Conservation (phyloP, 441 rosid species). For the Gossypium gossypioides region DNA sequence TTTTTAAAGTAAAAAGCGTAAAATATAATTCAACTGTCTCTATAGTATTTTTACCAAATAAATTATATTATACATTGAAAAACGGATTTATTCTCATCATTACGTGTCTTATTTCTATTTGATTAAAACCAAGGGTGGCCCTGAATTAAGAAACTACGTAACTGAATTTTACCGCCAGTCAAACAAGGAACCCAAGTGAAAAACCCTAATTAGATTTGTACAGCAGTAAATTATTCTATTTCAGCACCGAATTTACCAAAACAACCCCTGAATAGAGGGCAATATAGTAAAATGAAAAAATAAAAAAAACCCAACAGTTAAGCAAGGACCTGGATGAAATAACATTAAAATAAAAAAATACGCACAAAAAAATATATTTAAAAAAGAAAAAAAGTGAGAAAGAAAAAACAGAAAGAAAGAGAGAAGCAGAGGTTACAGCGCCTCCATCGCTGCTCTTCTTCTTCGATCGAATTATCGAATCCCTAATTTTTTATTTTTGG, state of each 20-base stretch:
- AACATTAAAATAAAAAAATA: not conserved
- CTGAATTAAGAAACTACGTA: not conserved
- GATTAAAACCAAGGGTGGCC: not conserved
- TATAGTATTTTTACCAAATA: too few species aligned
- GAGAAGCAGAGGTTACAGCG: slow-evolving; percentile 14
- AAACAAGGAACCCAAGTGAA: not conserved
- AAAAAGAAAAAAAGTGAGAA: not conserved
- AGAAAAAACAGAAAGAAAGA: slow-evolving; percentile 2
- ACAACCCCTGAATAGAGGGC: not conserved
- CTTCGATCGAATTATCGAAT: slow-evolving; percentile 11
- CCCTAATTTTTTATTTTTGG: slow-evolving; percentile 11
- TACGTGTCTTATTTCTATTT: not conserved
- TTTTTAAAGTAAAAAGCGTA: too few species aligned
- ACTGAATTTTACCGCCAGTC: not conserved
- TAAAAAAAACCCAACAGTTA: not conserved
- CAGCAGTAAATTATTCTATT: not conserved
- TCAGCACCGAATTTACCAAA: not conserved
- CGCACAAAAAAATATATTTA: not conserved
- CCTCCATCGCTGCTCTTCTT: slow-evolving; percentile 24
- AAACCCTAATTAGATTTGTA: not conserved
- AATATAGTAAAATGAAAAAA: not conserved
- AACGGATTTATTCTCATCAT: not conserved
- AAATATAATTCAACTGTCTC: accelerated
- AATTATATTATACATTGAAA: too few species aligned
- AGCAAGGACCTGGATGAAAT: not conserved